A percentile compares a stretch with the other conserved stretches of the same genome.
These are phyloP conservation scores for Cryptococcus jaspeensis DNA, from an alignment of 1,284 basidiomycete species.

Conservation along the genomic window DNA sequence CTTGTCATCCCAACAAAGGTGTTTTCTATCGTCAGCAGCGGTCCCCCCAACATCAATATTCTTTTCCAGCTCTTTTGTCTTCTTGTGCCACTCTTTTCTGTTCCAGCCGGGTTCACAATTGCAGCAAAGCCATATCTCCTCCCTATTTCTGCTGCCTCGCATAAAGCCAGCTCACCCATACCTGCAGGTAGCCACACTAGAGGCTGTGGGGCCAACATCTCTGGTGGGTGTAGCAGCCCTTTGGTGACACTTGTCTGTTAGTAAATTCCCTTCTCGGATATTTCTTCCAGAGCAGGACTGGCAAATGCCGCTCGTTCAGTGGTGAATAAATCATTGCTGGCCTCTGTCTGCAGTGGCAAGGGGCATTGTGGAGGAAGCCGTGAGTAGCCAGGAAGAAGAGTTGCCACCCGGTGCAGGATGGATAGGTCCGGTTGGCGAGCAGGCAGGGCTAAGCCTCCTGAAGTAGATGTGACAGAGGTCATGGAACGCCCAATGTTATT, in stretches of 20 bases:
- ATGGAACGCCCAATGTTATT: conserved; percentile 3
- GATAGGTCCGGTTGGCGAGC: conserved; percentile 23
- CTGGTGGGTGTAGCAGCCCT: conserved; percentile 73
- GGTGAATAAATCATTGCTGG: conserved; percentile 69
- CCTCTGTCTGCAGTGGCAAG: conserved; percentile 60
- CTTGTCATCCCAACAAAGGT: too few species aligned
- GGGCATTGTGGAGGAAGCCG: conserved; percentile 22
- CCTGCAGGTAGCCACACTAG: conserved; percentile 79
- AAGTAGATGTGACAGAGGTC: background rate
- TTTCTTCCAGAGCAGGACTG: conserved; percentile 10
- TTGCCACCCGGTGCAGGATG: conserved; percentile 15
- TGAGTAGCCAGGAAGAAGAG: conserved; percentile 22
- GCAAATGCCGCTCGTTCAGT: conserved; percentile 60
- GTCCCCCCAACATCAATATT: too few species aligned
- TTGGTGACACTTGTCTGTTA: conserved; percentile 1
- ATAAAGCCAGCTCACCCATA: conserved; percentile 60
- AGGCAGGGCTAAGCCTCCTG: background rate
- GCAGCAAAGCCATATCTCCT: conserved; percentile 28
- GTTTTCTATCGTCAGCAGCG: too few species aligned
- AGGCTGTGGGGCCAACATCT: conserved; percentile 69
- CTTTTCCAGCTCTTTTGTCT: too few species aligned
- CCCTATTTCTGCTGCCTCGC: conserved; percentile 31
- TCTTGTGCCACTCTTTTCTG: background rate
- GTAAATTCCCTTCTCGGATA: background rate
- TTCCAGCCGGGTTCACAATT: conserved; percentile 24